These are phyloP conservation scores for Houttuynia cordata DNA, from an alignment of 164 flowering plant genomes.

Conservation along the genomic window DNA sequence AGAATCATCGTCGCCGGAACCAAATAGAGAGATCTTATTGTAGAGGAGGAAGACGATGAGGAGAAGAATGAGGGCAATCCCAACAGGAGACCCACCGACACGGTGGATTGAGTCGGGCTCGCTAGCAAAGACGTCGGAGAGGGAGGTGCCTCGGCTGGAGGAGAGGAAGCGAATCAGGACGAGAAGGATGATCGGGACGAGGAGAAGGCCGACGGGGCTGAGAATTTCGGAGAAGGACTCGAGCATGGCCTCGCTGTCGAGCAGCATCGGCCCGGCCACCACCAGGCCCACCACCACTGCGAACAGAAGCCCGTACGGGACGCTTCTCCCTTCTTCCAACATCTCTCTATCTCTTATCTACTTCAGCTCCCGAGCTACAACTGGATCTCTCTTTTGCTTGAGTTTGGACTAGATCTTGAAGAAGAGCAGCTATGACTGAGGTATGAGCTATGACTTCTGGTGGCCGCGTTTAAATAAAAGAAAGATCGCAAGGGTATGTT, in stretches of 20 bases:
- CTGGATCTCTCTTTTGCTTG: no score
- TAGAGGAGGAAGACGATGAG: constrained; percentile 59
- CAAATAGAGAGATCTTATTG: constrained; percentile 53
- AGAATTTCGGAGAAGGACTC: constrained; percentile 49
- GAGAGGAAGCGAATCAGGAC: constrained; percentile 71
- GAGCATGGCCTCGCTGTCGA: constrained; percentile 43
- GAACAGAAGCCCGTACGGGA: constrained; percentile 51
- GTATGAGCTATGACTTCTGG: no score
- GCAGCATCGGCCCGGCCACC: constrained; percentile 27
- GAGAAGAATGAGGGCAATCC: constrained; percentile 63
- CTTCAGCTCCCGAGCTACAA: background rate
- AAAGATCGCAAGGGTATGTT: no score
- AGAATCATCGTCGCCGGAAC: constrained; percentile 37
- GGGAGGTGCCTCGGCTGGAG: constrained; percentile 49
- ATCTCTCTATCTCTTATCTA: constrained; percentile 5
- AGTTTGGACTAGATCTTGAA: no score
- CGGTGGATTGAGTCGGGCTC: constrained; percentile 78
- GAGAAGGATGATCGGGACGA: constrained; percentile 61
- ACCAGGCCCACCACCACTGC: constrained; percentile 47
- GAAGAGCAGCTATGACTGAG: no score
- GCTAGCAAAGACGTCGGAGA: constrained; percentile 49
- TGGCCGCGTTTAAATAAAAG: no score
- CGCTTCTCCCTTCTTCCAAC: constrained; percentile 23
- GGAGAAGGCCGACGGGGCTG: constrained; percentile 56
- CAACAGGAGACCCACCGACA: constrained; percentile 78